Conservation (phyloP, 164 flowering plant genomes). For the Magnolia kwangsiensis region DNA sequence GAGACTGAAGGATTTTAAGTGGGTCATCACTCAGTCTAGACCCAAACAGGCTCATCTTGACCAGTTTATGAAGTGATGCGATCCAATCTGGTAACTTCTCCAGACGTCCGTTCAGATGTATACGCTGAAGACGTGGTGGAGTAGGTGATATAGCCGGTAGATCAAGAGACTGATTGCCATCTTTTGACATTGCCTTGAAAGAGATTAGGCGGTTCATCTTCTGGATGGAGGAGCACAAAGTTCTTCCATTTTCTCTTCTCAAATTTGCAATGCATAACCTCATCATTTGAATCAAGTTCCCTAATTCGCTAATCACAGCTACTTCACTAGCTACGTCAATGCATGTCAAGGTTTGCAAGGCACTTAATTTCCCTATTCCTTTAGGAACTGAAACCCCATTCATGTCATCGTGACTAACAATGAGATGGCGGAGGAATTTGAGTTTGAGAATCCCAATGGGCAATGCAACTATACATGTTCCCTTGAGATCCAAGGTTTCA, state of each 20-base stretch:
- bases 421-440: slow-evolving; percentile 26
- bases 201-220: slow-evolving; percentile 19
- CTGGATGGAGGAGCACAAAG: slow-evolving; percentile 19
- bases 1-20: slow-evolving; percentile 19
- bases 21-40: slow-evolving; percentile 24
- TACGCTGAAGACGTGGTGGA: slow-evolving; percentile 21
- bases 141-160: slow-evolving; percentile 14
- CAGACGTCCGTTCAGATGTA: slow-evolving; percentile 19
- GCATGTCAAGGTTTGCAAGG: slow-evolving; percentile 24
- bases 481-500: slow-evolving; percentile 33
- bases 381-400: slow-evolving; percentile 21
- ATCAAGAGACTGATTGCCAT: slow-evolving; percentile 19
- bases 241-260: slow-evolving; percentile 18
- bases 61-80: slow-evolving; percentile 7
- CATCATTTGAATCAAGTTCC: slow-evolving; percentile 26
- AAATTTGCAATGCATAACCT: slow-evolving; percentile 29
- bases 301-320: slow-evolving; percentile 15
- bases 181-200: slow-evolving; percentile 4
- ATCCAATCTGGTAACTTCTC: slow-evolving; percentile 25
- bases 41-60: slow-evolving; percentile 14
- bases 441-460: slow-evolving; percentile 30
- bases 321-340: slow-evolving; percentile 15
- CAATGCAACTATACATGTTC: slow-evolving; percentile 18
- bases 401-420: slow-evolving; percentile 11
- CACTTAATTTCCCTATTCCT: slow-evolving; percentile 17